Base-by-base conservation (phyloP, 1,284 basidiomycete genomes). In the Papiliotrema flavescens region DNA sequence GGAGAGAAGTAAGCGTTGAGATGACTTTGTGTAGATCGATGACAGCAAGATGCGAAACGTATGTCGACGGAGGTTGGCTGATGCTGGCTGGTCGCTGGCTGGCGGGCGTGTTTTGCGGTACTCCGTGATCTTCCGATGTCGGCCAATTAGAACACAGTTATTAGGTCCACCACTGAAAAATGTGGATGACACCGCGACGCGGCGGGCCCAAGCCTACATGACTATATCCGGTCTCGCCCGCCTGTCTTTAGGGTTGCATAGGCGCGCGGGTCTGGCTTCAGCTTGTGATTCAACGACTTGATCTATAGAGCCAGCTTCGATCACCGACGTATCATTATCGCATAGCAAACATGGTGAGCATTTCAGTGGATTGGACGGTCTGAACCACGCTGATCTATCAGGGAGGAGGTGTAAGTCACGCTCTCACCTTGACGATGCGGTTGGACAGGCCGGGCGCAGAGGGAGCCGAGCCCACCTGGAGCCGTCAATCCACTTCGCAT, bases 361-460 rank as follows among this genome's bases (percentile, higher is more conserved):
- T 44, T 37, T 19, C 14, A 24, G 24, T 8, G 17, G 5, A 15
- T 24, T 22, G 7, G 22, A 19, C 13, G 6, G 20, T 46, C 9
- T 19, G 14, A 26, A 14, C 17, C 8, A 11, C 26, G 26, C 13
- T 40, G 20, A 53, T 20, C 15, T 14, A 23, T 28, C 28, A 55
- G 54, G 54, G 54, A 34, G 54, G 54, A 28, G 54, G 54, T 22
- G 54, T 55, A 24, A 55, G 53, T 55, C n/a, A n/a, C n/a, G n/a
- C n/a, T n/a, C n/a, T n/a, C n/a, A n/a, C n/a, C n/a, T n/a, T n/a
- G n/a, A n/a, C n/a, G n/a, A n/a, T n/a, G n/a, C n/a, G n/a, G n/a
- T n/a, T n/a, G n/a, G n/a, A n/a, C n/a, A n/a, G n/a, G n/a, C n/a
- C n/a, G n/a, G n/a, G n/a, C n/a, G n/a, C n/a, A n/a, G n/a, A n/a